Conservation (phyloP, 1,284 basidiomycete species). For the Tylopilus orsonianus region DNA sequence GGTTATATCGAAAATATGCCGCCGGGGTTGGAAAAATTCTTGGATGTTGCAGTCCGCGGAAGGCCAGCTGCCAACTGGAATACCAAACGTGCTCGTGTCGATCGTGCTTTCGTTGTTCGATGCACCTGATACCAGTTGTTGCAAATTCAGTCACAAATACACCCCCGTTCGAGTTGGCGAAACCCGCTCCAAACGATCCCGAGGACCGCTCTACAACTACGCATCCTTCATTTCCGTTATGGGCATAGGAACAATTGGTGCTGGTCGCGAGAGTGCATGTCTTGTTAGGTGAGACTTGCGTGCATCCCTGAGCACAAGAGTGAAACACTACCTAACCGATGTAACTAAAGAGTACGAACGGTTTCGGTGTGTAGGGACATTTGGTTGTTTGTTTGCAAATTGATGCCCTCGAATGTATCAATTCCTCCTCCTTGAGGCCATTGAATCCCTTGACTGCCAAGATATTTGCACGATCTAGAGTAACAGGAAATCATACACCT, state of each 20-base stretch:
- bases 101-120: slow-evolving; percentile 53
- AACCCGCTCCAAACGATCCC: slow-evolving; percentile 62
- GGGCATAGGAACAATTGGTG: slow-evolving; percentile 58
- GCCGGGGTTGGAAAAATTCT: slow-evolving; percentile 63
- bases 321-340: slow-evolving; percentile 7
- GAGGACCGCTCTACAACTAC: slow-evolving; percentile 51
- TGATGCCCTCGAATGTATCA: slow-evolving; percentile 77
- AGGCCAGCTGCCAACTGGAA: slow-evolving; percentile 69
- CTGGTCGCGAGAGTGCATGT: slow-evolving; percentile 54
- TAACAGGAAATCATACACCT: slow-evolving; percentile 21
- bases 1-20: slow-evolving; percentile 73
- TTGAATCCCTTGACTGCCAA: slow-evolving; percentile 45
- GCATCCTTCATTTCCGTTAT: slow-evolving; percentile 64
- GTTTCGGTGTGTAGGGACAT: slow-evolving; percentile 67
- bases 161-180: slow-evolving; percentile 66
- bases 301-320: slow-evolving; percentile 49
- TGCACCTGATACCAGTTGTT: slow-evolving; percentile 60
- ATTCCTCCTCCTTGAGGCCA: slow-evolving; percentile 74
- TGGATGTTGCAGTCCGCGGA: slow-evolving; percentile 57
- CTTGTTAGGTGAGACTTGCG: slow-evolving; percentile 47
- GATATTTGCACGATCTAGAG: background rate
- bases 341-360: slow-evolving; percentile 17
- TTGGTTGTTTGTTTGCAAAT: slow-evolving; percentile 58
- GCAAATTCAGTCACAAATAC: slow-evolving; percentile 74
- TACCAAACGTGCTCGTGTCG: slow-evolving; percentile 65